Percentiles rank a stretch among this genome's conserved stretches.
phyloP scores from a whole-genome alignment of 148 eudicot genomes.

The Chenopodium quinoa region DNA sequence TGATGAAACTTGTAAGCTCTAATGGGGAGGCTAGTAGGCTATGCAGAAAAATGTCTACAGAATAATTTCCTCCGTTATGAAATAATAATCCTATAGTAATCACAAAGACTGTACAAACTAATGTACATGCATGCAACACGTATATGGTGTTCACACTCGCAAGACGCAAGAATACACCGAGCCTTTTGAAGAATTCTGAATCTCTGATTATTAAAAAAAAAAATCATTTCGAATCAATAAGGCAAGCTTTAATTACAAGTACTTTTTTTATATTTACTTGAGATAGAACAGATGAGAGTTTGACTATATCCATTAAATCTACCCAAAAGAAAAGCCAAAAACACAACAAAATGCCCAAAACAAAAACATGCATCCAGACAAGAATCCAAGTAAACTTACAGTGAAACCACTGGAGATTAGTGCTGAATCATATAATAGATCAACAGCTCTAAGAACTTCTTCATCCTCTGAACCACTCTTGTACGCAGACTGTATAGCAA shows the following conservation, averaged over 20 bases:
- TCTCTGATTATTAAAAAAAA: too few species aligned
- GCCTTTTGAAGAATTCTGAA: too few species aligned
- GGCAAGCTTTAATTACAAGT: too few species aligned
- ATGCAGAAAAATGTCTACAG: neutral
- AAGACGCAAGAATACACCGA: too few species aligned
- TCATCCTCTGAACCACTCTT: conserved; percentile 61
- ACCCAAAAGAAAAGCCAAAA: neutral
- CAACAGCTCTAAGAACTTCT: conserved; percentile 83
- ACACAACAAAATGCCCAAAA: neutral
- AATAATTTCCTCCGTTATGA: neutral
- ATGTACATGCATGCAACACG: too few species aligned
- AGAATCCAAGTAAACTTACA: conserved; percentile 47
- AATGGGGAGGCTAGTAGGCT: too few species aligned
- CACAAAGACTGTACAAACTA: too few species aligned
- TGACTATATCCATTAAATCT: neutral
- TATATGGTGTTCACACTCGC: too few species aligned
- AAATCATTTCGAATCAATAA: too few species aligned
- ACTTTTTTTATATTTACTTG: too few species aligned
- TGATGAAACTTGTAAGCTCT: too few species aligned
- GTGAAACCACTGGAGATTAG: conserved; percentile 88
- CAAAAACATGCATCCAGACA: neutral
- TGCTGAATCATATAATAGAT: conserved; percentile 87
- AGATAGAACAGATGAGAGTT: neutral
- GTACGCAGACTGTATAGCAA: conserved; percentile 58
- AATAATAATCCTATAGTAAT: too few species aligned